Conservation (phyloP, 2,329 filamentous ascomycete genomes). For the Colletotrichum costaricense region DNA sequence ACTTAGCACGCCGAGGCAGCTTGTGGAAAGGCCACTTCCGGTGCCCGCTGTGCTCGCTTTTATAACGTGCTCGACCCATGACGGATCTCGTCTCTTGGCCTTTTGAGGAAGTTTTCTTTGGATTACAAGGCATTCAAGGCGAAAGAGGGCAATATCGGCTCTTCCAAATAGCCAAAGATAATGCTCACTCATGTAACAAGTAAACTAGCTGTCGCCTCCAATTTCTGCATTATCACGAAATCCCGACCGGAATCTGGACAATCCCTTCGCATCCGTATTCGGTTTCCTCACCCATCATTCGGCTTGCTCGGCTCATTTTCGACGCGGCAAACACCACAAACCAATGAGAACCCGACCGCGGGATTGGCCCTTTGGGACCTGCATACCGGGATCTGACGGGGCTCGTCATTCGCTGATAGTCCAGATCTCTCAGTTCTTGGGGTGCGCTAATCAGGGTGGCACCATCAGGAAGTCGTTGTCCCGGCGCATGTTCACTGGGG, state of each 20-base stretch:
- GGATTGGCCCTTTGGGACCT: neutral
- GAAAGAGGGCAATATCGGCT: too few relatives aligned
- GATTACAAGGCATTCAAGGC: too few relatives aligned
- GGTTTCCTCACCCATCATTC: neutral
- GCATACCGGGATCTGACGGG: neutral
- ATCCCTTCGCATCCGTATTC: neutral
- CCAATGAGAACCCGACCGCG: neutral
- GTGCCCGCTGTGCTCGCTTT: too few relatives aligned
- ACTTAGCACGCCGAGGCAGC: too few relatives aligned
- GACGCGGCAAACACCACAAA: neutral
- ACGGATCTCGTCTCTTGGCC: too few relatives aligned
- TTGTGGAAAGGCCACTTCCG: too few relatives aligned
- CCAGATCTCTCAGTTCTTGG: neutral
- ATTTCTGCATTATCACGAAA: neutral
- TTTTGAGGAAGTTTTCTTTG: too few relatives aligned
- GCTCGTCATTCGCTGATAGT: neutral
- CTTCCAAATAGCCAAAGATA: neutral
- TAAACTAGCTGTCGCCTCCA: too few relatives aligned
- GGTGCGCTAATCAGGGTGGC: neutral
- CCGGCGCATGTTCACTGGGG: neutral
- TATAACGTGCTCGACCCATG: too few relatives aligned
- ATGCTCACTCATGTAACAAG: too few relatives aligned
- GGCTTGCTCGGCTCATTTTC: neutral
- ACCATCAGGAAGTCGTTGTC: neutral
- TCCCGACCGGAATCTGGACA: neutral